Base-by-base conservation (phyloP, 805 yeast species). In the Hanseniaspora jakobsenii region DNA sequence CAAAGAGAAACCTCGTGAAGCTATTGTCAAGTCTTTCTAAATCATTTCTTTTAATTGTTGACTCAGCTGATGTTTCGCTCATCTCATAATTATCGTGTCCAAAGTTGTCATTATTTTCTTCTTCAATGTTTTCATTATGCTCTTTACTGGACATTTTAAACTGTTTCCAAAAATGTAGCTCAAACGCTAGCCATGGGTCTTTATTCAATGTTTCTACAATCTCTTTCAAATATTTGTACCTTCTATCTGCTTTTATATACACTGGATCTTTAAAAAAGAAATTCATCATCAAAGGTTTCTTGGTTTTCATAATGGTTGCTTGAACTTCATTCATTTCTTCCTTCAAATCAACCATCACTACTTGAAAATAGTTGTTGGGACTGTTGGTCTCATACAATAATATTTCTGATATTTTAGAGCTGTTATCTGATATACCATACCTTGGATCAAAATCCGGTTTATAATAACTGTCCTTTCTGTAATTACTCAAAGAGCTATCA, bases 231-330 rank as follows among this genome's bases (percentile, higher is more conserved):
- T 51, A 44, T 46, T 55, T 59, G 40, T 47, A 59, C 2, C 59
- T 58, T 4, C 39, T 30, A 22, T 50, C 49, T 44, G 57, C 63
- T 7, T 48, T 44, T 6, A 58, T 58, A n/a, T n/a, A n/a, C n/a
- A n/a, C n/a, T n/a, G n/a, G n/a, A n/a, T n/a, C n/a, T n/a, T n/a
- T n/a, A n/a, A n/a, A n/a, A n/a, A n/a, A n/a, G n/a, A n/a, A n/a
- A n/a, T n/a, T n/a, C n/a, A n/a, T n/a, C n/a, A n/a, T n/a, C n/a
- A n/a, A n/a, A n/a, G n/a, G n/a, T n/a, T n/a, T n/a, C n/a, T n/a
- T n/a, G n/a, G n/a, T n/a, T n/a, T n/a, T n/a, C n/a, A n/a, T n/a
- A n/a, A n/a, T n/a, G n/a, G n/a, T n/a, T n/a, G n/a, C n/a, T n/a
- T n/a, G n/a, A n/a, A 41, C 49, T 48, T 21, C 34, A 36, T 21